Percentiles rank a stretch among this genome's conserved stretches.
These are phyloP conservation scores for Quercus engelmannii DNA, from an alignment of 306 rosid species.

Conservation along the genomic window DNA sequence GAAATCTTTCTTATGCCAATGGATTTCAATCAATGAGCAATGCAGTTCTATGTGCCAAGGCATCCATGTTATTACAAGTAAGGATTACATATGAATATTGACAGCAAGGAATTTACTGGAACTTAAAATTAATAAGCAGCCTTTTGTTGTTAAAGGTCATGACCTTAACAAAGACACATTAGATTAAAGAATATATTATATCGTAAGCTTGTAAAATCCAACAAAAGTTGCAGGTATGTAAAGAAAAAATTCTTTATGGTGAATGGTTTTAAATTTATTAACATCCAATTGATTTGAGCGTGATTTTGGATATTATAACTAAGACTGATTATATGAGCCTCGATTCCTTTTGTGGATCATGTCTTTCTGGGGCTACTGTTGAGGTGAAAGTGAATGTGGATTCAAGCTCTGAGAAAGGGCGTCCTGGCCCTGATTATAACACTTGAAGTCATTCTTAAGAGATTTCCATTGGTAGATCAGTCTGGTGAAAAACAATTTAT, in stretches of 20 bases:
- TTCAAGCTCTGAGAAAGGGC: background rate
- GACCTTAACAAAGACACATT: background rate
- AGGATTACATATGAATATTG: background rate
- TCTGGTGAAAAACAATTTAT: background rate
- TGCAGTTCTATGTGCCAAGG: slow-evolving; percentile 91
- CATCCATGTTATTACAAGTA: slow-evolving; percentile 96
- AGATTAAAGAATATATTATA: background rate
- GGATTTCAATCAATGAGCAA: slow-evolving; percentile 72
- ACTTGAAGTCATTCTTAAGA: background rate
- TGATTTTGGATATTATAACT: background rate
- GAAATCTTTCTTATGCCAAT: slow-evolving; percentile 54
- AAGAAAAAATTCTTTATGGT: background rate
- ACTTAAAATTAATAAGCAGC: background rate
- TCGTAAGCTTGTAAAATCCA: background rate
- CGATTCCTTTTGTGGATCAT: background rate
- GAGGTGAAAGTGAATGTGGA: background rate
- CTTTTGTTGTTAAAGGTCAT: background rate
- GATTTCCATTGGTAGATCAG: background rate
- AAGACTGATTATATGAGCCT: background rate
- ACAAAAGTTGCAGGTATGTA: background rate
- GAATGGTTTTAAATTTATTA: background rate
- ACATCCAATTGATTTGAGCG: background rate
- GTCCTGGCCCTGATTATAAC: background rate
- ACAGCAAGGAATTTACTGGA: background rate
- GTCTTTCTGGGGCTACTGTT: background rate